Evolutionary conservation across 441 rosid genomes (phyloP).

Genomic region (Dalechampia spathulata): DNA sequence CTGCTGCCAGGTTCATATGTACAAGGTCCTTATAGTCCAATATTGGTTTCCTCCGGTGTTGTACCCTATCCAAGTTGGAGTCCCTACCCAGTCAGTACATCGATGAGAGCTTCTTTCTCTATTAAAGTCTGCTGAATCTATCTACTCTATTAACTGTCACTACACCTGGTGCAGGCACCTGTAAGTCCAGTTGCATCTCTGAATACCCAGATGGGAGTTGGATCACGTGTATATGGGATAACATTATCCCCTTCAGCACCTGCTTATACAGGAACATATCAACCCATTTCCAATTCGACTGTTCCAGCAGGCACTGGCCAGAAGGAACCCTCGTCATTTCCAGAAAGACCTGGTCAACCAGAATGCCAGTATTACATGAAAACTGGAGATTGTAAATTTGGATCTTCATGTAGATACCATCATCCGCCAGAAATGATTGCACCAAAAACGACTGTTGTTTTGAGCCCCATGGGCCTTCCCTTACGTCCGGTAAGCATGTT

Average conservation of each 20-base stretch:
- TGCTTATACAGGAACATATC: slow-evolving; percentile 62
- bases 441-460: slow-evolving; percentile 39
- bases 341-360: slow-evolving; percentile 82
- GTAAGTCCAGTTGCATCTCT: slow-evolving; percentile 55
- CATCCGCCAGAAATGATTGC: slow-evolving; percentile 64
- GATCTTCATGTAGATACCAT: slow-evolving; percentile 86
- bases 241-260: slow-evolving; percentile 62
- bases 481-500: slow-evolving; percentile 70
- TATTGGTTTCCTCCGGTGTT: slow-evolving; percentile 67
- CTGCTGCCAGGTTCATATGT: slow-evolving; percentile 59
- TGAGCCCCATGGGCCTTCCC: slow-evolving; percentile 79
- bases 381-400: slow-evolving; percentile 90
- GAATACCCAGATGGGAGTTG: slow-evolving; percentile 50
- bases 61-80: slow-evolving; percentile 70
- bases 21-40: slow-evolving; percentile 64
- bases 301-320: slow-evolving; percentile 47
- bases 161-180: slow-evolving; percentile 37
- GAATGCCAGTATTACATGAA: slow-evolving; percentile 87
- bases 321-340: slow-evolving; percentile 53
- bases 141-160: slow-evolving; percentile 3
- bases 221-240: slow-evolving; percentile 59
- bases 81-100: slow-evolving; percentile 64
- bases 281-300: slow-evolving; percentile 30
- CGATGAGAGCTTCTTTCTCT: slow-evolving; percentile 11
- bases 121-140: background rate